Conservation (phyloP, 441 rosid genomes). For the Croton laevigatus region DNA sequence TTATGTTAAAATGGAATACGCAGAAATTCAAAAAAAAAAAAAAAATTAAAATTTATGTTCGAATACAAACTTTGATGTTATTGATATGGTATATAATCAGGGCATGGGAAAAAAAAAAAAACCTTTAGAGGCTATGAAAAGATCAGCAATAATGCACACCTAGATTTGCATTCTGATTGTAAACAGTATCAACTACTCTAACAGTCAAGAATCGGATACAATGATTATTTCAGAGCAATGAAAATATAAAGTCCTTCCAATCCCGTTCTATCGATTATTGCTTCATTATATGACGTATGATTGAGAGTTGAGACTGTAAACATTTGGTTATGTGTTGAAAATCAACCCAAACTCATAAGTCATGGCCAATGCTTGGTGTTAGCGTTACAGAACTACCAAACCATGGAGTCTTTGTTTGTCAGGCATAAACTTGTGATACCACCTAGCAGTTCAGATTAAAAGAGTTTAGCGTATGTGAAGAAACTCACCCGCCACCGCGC, state of each 20-base stretch:
- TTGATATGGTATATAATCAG: not conserved
- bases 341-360: not conserved
- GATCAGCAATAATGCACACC: not conserved
- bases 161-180: not conserved
- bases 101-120: not conserved
- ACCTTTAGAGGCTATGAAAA: not conserved
- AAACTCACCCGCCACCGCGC: slow-evolving; percentile 90
- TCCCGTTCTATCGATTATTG: not conserved
- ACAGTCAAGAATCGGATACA: not conserved
- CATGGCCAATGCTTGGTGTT: not conserved
- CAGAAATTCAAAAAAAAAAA: slow-evolving; percentile 14
- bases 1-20: slow-evolving; percentile 20
- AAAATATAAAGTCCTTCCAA: not conserved
- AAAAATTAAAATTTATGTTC: not conserved
- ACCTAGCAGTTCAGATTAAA: slow-evolving; percentile 1
- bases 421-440: not conserved
- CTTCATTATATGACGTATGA: not conserved
- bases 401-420: not conserved
- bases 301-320: not conserved
- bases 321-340: not conserved
- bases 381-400: not conserved
- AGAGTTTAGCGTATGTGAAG: slow-evolving; percentile 1
- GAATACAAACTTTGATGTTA: slow-evolving; percentile 1
- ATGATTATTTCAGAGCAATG: not conserved
- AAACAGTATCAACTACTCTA: not conserved